phyloP scores from a whole-genome alignment of 2,329 filamentous ascomycete species.

The Aspergillus hiratsukae region DNA sequence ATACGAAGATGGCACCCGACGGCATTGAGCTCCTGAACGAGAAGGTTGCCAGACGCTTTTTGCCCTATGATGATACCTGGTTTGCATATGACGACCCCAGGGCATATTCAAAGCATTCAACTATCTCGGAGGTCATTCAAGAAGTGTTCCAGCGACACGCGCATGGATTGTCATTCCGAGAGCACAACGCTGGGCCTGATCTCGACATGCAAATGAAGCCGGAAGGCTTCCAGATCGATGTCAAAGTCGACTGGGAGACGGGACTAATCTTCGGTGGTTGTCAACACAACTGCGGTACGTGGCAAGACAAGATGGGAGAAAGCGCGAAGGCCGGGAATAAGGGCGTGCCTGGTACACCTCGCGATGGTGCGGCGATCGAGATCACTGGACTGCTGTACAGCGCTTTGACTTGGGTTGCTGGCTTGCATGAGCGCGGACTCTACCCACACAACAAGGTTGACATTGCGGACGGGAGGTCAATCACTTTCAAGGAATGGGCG shows the following conservation, averaged over 20 bases:
- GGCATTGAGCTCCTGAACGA: slow-evolving; percentile 70
- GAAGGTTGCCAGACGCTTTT: slow-evolving; percentile 75
- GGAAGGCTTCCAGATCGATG: slow-evolving; percentile 86
- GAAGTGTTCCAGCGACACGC: slow-evolving; percentile 92
- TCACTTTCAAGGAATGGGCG: slow-evolving; percentile 77
- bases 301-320: slow-evolving; percentile 99
- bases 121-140: slow-evolving; percentile 84
- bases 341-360: slow-evolving; percentile 90
- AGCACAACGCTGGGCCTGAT: slow-evolving; percentile 84
- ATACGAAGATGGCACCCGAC: slow-evolving; percentile 73
- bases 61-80: slow-evolving; percentile 95
- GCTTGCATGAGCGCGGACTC: slow-evolving; percentile 62
- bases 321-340: slow-evolving; percentile 86
- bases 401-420: slow-evolving; percentile 72
- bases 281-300: slow-evolving; percentile 92
- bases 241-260: slow-evolving; percentile 84
- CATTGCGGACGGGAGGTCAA: slow-evolving; percentile 54
- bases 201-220: slow-evolving; percentile 92
- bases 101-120: slow-evolving; percentile 80
- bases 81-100: slow-evolving; percentile 75
- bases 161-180: slow-evolving; percentile 81
- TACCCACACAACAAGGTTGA: slow-evolving; percentile 72
- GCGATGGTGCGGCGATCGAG: slow-evolving; percentile 91
- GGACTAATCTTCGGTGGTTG: slow-evolving; percentile 93
- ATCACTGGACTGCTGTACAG: slow-evolving; percentile 94